Base-by-base conservation (phyloP, 2,329 filamentous ascomycete species). In the Alternaria sp. region DNA sequence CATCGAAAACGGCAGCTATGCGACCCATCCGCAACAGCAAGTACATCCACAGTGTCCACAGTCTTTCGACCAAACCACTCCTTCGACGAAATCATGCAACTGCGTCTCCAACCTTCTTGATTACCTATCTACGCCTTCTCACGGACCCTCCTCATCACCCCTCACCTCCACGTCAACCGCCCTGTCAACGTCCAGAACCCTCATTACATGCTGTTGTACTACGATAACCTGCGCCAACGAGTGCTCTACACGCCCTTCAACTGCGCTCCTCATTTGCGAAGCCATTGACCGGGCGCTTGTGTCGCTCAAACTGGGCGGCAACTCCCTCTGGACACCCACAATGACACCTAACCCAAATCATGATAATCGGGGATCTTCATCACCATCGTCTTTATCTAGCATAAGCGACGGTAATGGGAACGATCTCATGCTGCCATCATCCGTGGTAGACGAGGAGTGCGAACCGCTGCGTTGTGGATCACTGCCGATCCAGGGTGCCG, bases 381-480 rank as follows among this genome's bases (percentile, higher is more conserved):
- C 55, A n/a, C 41, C 49, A 16, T 54, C 49, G 6, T 45, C 56
- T 4, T 48, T 34, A 22, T 59, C 41, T 18, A 41, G 49, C 16
- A 59, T 25, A 41, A 48, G 45, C 14, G 18, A 46, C 10, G 18
- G 54, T 27, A 41, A 50, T 20, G 22, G 34, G 5, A 57, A 32
- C 18, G 54, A 50, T 27, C 32, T 50, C 36, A 57, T 50, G 54
- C 54, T 57, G 27, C 36, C 45, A 34, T 43, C 54, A 16, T 49
- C 46, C 14, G 28, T 34, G 6, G 41, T 27, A 41, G 49, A 59
- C 14, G 56, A 59, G 12, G 56, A 59, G 56, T 27, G 46, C 32
- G 56, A 59, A 43, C 56, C 56, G 32, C 25, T 59, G 18, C 50
- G 56, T 25, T 59, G 49, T 27, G 56, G 56, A 36, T 41, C 56